Percentiles rank a stretch among this genome's conserved stretches.
These are phyloP conservation scores for Neurospora hispaniola DNA, from an alignment of 495 filamentous ascomycete genomes.

Conservation along the genomic window DNA sequence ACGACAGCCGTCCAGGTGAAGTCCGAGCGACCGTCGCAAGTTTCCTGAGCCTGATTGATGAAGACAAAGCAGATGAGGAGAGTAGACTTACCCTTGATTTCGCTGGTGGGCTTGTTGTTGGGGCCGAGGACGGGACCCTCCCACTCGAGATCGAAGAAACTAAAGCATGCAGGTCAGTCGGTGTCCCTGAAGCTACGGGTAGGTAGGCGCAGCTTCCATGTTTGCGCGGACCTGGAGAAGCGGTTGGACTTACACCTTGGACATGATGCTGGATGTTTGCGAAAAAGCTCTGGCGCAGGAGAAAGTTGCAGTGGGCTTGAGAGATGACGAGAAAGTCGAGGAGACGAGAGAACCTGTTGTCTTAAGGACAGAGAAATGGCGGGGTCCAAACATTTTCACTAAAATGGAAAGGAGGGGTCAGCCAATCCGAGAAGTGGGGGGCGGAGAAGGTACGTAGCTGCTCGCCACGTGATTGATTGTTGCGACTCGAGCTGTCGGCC, in stretches of 20 bases:
- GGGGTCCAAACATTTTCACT: slow-evolving; percentile 29
- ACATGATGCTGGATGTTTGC: slow-evolving; percentile 20
- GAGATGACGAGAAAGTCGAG: slow-evolving; percentile 16
- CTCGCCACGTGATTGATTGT: not conserved
- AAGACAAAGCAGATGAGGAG: slow-evolving; percentile 6
- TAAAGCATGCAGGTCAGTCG: slow-evolving; percentile 7
- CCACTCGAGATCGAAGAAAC: slow-evolving; percentile 44
- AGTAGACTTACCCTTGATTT: slow-evolving; percentile 48
- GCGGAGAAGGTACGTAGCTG: slow-evolving; percentile 7
- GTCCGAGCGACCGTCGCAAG: not conserved
- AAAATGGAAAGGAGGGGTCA: slow-evolving; percentile 13
- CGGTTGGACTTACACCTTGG: slow-evolving; percentile 22
- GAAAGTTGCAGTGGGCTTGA: slow-evolving; percentile 18
- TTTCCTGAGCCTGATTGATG: not conserved
- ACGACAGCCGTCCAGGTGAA: not conserved
- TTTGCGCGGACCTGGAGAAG: not conserved
- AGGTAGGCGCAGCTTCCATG: not conserved
- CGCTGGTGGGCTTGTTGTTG: slow-evolving; percentile 43
- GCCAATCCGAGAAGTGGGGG: slow-evolving; percentile 16
- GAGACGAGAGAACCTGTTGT: slow-evolving; percentile 20
- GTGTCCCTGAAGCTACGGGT: not conserved
- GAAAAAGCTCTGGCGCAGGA: slow-evolving; percentile 22
- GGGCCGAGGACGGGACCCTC: slow-evolving; percentile 51
- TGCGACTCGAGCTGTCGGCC: not conserved
- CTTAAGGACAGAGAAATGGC: slow-evolving; percentile 26